Evolutionary conservation across 768 basidiomycete genomes (phyloP), one percentile per base, ranked within the genome.

Genomic region (Boletus rubropictus): DNA sequence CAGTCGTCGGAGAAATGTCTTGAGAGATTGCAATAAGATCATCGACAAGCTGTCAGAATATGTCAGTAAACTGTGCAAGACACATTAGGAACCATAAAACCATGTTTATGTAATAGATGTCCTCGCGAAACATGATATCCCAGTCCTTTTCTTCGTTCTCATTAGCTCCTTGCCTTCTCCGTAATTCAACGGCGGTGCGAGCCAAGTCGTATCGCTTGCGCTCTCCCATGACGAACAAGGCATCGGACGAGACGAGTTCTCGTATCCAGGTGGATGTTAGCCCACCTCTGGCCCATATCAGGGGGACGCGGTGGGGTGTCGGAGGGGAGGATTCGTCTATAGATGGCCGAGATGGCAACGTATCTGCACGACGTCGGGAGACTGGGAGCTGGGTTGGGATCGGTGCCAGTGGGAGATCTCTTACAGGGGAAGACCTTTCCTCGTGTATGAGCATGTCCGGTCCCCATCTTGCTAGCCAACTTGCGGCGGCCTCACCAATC

Each of bases 381-480:
- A 31, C 20, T 6, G 41, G 15, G 39, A 50, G 34, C 15, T 60
- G 61, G 20, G 51, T 42, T 18, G 54, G 54, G 5, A 47, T 20
- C 7, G 65, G 53, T 0, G 65, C 35, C 8, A 48, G 31, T 8
- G 61, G 48, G 17, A 50, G 2, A n/a, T 58, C 56, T 41, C 48
- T 50, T 45, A 36, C 44, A 15, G 37, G 48, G 32, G 51, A 35
- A 9, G 53, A 52, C 34, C 65, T 66, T 54, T 81, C 76, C 58
- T 90, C 88, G 27, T 77, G 73, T 8, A 60, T 58, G n/a, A 95
- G 73, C 52, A 95, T 74, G 60, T 96, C 92, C 11, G 68, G 62
- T 0, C 83, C 89, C 93, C 93, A 97, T 36, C 89, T 74, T 1
- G 83, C 76, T 15, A 96, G 72, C 91, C 92, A 97, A 63, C 86